Conservation (phyloP, 257 asterid species). For the Agastache rugosa region DNA sequence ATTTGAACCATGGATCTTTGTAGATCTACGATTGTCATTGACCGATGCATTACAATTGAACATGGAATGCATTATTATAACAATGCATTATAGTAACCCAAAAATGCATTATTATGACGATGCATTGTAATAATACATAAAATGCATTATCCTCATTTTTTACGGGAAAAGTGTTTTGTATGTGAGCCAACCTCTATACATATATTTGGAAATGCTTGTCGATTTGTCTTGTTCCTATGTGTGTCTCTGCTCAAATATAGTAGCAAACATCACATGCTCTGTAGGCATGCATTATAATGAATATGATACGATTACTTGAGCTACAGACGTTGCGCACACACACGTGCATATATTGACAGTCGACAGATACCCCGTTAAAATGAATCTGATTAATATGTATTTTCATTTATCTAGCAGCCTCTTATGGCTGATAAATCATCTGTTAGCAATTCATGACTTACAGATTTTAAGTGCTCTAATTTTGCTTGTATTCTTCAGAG, state of each 20-base stretch:
- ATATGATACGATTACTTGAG: conserved; percentile 12
- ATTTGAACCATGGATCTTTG: too few relatives aligned
- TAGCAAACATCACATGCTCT: not conserved
- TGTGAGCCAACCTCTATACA: too few relatives aligned
- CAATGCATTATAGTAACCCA: too few relatives aligned
- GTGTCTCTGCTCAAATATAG: not conserved
- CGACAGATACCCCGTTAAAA: conserved; percentile 8
- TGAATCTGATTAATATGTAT: conserved; percentile 5
- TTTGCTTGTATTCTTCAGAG: conserved; percentile 62
- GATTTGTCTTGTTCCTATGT: conserved; percentile 4
- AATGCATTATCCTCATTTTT: too few relatives aligned
- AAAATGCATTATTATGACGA: too few relatives aligned
- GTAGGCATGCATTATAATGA: conserved; percentile 3
- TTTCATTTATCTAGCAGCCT: conserved; percentile 28
- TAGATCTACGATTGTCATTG: too few relatives aligned
- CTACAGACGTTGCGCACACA: not conserved
- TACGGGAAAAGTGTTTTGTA: too few relatives aligned
- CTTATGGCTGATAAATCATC: conserved; percentile 25
- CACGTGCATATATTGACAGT: not conserved
- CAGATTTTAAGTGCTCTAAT: conserved; percentile 32
- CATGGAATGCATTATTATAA: too few relatives aligned
- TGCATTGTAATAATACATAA: too few relatives aligned
- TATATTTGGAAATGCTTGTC: not conserved
- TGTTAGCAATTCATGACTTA: conserved; percentile 14
- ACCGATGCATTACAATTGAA: too few relatives aligned